A percentile compares a stretch with the other conserved stretches of the same genome.
These are phyloP conservation scores for Rubia yunnanensis DNA, from an alignment of 257 asterid species.

Conservation along the genomic window DNA sequence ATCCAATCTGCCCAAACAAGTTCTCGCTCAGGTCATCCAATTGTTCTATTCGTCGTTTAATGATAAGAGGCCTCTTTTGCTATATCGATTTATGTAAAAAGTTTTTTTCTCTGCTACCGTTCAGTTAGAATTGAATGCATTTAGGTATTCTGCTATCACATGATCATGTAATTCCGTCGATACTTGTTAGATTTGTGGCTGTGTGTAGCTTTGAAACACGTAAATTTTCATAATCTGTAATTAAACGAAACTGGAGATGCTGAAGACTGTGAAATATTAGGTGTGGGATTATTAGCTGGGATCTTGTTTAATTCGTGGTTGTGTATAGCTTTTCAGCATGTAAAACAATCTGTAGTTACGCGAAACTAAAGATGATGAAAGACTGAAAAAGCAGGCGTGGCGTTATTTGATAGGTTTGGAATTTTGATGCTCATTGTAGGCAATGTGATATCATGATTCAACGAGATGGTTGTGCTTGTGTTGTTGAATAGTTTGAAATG, in stretches of 20 bases:
- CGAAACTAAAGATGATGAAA: neutral
- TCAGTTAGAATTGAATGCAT: neutral
- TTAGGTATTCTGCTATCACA: neutral
- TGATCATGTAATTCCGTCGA: neutral
- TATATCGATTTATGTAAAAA: neutral
- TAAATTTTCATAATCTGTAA: neutral
- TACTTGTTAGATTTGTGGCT: neutral
- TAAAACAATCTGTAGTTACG: neutral
- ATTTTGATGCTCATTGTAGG: neutral
- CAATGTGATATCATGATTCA: neutral
- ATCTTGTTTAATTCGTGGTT: neutral
- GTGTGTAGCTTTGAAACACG: neutral
- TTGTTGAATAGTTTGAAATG: neutral
- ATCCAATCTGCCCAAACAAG: slow-evolving; percentile 70
- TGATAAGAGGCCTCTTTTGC: neutral
- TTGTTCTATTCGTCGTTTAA: neutral
- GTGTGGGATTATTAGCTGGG: no score
- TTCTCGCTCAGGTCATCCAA: slow-evolving; percentile 62
- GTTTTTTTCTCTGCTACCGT: neutral
- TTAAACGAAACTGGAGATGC: neutral
- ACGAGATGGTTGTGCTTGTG: neutral
- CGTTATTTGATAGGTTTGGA: no score
- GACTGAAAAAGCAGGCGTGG: neutral
- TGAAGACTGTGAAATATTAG: neutral
- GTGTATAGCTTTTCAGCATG: neutral